phyloP scores from a whole-genome alignment of 1,284 basidiomycete species.

The Sporisorium iseilematis-ciliati region DNA sequence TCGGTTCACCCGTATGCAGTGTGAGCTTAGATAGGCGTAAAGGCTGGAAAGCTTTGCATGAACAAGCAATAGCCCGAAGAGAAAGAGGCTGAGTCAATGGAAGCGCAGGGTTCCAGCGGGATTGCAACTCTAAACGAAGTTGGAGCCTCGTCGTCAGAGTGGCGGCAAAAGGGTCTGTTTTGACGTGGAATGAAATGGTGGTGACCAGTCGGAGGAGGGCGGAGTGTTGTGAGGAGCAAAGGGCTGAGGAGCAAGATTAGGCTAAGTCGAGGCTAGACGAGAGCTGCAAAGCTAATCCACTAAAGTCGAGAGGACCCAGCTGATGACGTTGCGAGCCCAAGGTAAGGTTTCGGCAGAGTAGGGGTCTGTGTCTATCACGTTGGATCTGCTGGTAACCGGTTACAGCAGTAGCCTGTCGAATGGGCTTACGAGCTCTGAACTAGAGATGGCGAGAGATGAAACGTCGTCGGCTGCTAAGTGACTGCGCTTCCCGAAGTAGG shows the following conservation, averaged over 20 bases:
- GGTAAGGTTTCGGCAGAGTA: too few species aligned
- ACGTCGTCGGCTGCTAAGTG: neutral
- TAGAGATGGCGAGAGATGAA: neutral
- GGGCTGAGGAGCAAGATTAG: too few species aligned
- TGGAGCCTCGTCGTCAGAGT: neutral
- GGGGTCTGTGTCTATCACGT: too few species aligned
- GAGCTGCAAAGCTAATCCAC: neutral
- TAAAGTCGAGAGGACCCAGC: neutral
- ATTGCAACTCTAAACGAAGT: slow-evolving; percentile 1
- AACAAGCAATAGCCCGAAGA: neutral
- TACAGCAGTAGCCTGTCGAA: too few species aligned
- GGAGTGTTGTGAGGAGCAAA: too few species aligned
- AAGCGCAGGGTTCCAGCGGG: neutral
- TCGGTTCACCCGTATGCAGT: slow-evolving; percentile 13
- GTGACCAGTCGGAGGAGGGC: too few species aligned
- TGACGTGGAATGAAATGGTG: slow-evolving; percentile 2
- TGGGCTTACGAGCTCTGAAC: too few species aligned
- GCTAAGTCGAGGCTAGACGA: too few species aligned
- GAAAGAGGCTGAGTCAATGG: neutral
- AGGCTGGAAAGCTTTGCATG: neutral
- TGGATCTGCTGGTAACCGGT: too few species aligned
- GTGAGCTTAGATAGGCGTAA: slow-evolving; percentile 29
- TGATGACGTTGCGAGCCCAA: slow-evolving; percentile 1
- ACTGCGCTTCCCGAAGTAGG: too few species aligned
- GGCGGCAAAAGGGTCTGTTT: neutral